Conservation (phyloP, 352 stramenopile species). For the Plasmopara viticola region DNA sequence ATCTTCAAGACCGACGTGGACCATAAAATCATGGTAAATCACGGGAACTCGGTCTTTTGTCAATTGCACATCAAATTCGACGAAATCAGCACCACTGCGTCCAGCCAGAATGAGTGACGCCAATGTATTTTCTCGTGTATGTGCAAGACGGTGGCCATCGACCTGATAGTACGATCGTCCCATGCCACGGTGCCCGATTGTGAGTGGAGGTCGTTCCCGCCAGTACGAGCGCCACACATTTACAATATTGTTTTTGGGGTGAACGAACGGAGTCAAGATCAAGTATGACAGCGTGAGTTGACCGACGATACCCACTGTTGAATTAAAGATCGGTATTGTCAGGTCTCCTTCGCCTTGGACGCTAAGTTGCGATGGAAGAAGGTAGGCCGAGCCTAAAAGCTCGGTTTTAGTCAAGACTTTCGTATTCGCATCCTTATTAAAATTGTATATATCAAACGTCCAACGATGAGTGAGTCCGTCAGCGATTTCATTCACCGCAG, state of each 20-base stretch:
- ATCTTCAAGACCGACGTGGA: slow-evolving; percentile 63
- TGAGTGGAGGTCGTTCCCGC: slow-evolving; percentile 47
- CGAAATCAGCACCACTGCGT: slow-evolving; percentile 61
- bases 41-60: slow-evolving; percentile 71
- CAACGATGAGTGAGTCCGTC: slow-evolving; percentile 29
- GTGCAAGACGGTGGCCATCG: slow-evolving; percentile 39
- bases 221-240: slow-evolving; percentile 63
- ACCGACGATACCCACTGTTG: slow-evolving; percentile 24
- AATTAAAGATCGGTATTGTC: slow-evolving; percentile 45
- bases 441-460: slow-evolving; percentile 35
- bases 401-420: slow-evolving; percentile 11
- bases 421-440: slow-evolving; percentile 12
- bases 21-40: slow-evolving; percentile 74
- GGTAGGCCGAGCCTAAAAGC: slow-evolving; percentile 30
- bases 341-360: slow-evolving; percentile 47
- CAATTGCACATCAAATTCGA: slow-evolving; percentile 82
- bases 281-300: slow-evolving; percentile 51
- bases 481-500: slow-evolving; percentile 16
- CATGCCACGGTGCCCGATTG: slow-evolving; percentile 68
- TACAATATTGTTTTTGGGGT: slow-evolving; percentile 49
- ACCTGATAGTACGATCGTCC: slow-evolving; percentile 74
- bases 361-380: slow-evolving; percentile 47
- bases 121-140: slow-evolving; percentile 73
- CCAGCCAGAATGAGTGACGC: slow-evolving; percentile 68
- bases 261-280: slow-evolving; percentile 44